phyloP scores from a whole-genome alignment of 2,329 filamentous ascomycete species.

The Colletotrichum caudatum region DNA sequence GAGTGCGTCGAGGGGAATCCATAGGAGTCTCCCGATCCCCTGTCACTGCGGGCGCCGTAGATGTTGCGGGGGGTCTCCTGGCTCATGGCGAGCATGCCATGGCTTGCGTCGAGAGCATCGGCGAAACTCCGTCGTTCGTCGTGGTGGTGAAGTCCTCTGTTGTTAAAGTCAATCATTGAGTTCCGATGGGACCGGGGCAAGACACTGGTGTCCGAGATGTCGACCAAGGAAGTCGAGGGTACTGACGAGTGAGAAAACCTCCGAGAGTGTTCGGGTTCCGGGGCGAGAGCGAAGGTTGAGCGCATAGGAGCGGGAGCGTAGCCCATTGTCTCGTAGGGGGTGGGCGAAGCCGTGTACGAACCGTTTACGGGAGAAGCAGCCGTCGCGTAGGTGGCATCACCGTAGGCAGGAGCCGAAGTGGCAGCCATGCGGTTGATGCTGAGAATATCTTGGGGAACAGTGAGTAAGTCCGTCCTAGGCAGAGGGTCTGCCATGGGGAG shows the following conservation, averaged over 20 bases:
- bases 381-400: constrained; percentile 76
- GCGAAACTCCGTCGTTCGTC: constrained; percentile 78
- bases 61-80: constrained; percentile 94
- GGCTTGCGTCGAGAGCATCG: constrained; percentile 91
- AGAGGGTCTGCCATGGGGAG: constrained; percentile 66
- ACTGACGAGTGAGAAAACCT: constrained; percentile 90
- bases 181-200: constrained; percentile 63
- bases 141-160: constrained; percentile 51
- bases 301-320: constrained; percentile 76
- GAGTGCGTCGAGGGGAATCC: constrained; percentile 90
- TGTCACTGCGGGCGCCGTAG: constrained; percentile 76
- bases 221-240: constrained; percentile 64
- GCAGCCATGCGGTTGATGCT: constrained; percentile 72
- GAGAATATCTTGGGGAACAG: constrained; percentile 80
- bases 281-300: constrained; percentile 68
- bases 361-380: constrained; percentile 75
- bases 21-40: constrained; percentile 86
- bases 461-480: constrained; percentile 76
- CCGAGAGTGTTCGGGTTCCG: constrained; percentile 68
- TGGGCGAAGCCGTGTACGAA: constrained; percentile 75
- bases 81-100: constrained; percentile 95
- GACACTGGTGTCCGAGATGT: constrained; percentile 55
- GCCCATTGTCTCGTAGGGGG: constrained; percentile 80
- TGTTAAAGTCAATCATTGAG: constrained; percentile 72
- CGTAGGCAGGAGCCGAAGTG: constrained; percentile 73